Conservation (phyloP, 2,329 filamentous ascomycete species). For the Trichoderma breve region DNA sequence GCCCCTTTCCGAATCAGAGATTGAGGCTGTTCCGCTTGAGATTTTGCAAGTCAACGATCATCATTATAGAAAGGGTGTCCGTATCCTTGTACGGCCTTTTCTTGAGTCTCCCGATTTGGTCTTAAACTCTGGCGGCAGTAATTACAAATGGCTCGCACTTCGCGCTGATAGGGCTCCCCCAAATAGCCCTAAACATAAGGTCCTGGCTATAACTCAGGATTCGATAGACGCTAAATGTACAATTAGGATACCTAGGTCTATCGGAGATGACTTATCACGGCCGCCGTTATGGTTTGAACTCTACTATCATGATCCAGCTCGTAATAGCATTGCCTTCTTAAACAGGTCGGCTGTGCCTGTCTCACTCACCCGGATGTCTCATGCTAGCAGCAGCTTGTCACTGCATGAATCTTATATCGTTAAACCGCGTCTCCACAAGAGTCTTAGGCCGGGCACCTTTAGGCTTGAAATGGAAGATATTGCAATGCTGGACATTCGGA, state of each 20-base stretch:
- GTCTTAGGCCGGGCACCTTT: neutral
- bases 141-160: neutral
- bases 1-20: neutral
- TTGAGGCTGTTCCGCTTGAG: neutral
- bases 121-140: neutral
- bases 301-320: neutral
- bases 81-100: neutral
- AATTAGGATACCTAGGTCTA: neutral
- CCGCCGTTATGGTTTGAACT: neutral
- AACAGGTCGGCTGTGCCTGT: neutral
- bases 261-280: neutral
- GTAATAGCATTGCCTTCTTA: neutral
- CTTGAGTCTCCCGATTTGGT: accelerated
- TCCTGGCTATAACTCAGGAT: neutral
- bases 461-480: neutral
- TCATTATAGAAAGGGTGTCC: neutral
- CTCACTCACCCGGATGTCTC: neutral
- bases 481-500: neutral
- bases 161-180: neutral
- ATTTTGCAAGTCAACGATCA: neutral
- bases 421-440: neutral
- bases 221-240: neutral
- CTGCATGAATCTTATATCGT: neutral
- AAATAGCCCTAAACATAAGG: neutral
- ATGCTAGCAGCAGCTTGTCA: neutral